Percentiles rank a stretch among this genome's conserved stretches.
phyloP scores from a whole-genome alignment of 192 early-diverging fungal species.

The Coemansia aciculifera region DNA sequence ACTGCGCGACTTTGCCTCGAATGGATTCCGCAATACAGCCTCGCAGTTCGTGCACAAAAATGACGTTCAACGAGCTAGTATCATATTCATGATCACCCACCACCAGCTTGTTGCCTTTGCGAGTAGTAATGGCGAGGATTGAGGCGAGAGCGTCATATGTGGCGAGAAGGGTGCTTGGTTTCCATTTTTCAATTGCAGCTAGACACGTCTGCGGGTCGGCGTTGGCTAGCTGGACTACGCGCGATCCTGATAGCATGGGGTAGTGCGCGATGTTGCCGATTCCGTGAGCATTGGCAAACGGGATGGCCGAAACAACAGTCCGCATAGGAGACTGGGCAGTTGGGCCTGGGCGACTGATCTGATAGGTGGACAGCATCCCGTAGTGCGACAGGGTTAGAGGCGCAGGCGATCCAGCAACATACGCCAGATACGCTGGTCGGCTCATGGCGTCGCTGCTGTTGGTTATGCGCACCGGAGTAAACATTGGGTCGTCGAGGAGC shows the following conservation, averaged over 20 bases:
- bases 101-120: conserved; percentile 11
- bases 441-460: conserved; percentile 34
- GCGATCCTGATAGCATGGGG: conserved; percentile 46
- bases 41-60: conserved; percentile 41
- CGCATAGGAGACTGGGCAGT: background rate
- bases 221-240: conserved; percentile 40
- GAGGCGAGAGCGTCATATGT: conserved; percentile 23
- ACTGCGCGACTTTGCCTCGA: conserved; percentile 18
- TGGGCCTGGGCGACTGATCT: conserved; percentile 13
- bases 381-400: conserved; percentile 47
- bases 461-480: conserved; percentile 43
- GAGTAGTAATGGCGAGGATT: conserved; percentile 19
- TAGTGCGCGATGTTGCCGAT: conserved; percentile 50
- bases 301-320: conserved; percentile 43
- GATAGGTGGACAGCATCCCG: conserved; percentile 38
- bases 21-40: conserved; percentile 15
- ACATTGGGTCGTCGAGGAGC: conserved; percentile 42
- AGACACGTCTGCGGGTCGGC: conserved; percentile 29
- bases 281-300: conserved; percentile 38
- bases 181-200: conserved; percentile 29
- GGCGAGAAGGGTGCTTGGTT: conserved; percentile 30
- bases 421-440: conserved; percentile 41
- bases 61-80: conserved; percentile 21
- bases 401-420: conserved; percentile 18
- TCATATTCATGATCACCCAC: conserved; percentile 24